phyloP scores from a whole-genome alignment of 75 land plant genomes.

The Isoetes taiwanensis region DNA sequence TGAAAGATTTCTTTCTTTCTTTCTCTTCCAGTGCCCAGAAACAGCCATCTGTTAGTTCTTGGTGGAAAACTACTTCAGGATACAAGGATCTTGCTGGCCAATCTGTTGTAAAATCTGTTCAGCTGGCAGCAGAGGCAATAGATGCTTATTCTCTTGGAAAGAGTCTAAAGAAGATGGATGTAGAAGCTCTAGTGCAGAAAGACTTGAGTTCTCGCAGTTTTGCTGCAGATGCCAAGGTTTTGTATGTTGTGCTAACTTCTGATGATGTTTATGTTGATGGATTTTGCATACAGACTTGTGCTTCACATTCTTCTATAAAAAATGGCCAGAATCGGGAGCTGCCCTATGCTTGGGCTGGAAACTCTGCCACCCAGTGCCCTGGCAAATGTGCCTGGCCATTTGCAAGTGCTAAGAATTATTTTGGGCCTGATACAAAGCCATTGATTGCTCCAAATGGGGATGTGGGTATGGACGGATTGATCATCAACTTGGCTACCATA shows the following conservation, averaged over 20 bases:
- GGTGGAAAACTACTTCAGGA: constrained; percentile 53
- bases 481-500: constrained; percentile 34
- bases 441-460: constrained; percentile 41
- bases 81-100: constrained; percentile 27
- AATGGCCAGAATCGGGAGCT: neutral
- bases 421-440: constrained; percentile 28
- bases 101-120: constrained; percentile 3
- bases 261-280: constrained; percentile 59
- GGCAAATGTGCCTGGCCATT: constrained; percentile 34
- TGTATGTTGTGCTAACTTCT: constrained; percentile 49
- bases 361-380: constrained; percentile 30
- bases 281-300: constrained; percentile 61
- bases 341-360: constrained; percentile 24
- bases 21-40: constrained; percentile 9
- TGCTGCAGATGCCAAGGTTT: constrained; percentile 14
- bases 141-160: constrained; percentile 48
- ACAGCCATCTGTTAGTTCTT: constrained; percentile 28
- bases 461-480: constrained; percentile 45
- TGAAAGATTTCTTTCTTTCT: constrained; percentile 54
- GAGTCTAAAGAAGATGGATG: constrained; percentile 19
- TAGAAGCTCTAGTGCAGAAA: constrained; percentile 8
- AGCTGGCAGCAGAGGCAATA: constrained; percentile 23
- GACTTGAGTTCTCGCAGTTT: constrained; percentile 11
- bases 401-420: constrained; percentile 18
- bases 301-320: constrained; percentile 24